These are phyloP conservation scores for Plasmodiophora brassicae DNA, from an alignment of 208 protist genomes.

Conservation along the genomic window DNA sequence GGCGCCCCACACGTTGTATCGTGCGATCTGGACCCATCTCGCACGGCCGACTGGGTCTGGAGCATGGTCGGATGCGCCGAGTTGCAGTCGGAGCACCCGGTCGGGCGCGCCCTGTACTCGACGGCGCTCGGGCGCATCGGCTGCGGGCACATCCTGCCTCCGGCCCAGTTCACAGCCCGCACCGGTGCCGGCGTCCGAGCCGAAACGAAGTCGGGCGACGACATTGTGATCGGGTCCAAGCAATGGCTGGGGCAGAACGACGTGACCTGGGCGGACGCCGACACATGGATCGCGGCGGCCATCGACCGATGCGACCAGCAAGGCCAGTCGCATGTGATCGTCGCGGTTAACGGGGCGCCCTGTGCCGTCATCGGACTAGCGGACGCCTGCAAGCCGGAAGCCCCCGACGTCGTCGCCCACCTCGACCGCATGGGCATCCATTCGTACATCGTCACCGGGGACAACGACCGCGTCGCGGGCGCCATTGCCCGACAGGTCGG, in stretches of 20 bases:
- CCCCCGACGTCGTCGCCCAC: background rate
- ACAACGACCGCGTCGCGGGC: slow-evolving; percentile 35
- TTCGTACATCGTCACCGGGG: slow-evolving; percentile 36
- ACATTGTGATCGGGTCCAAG: background rate
- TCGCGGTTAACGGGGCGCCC: slow-evolving; percentile 18
- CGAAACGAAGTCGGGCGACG: background rate
- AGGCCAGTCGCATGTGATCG: too few species aligned
- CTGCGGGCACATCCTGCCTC: too few species aligned
- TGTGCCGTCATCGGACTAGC: slow-evolving; percentile 20
- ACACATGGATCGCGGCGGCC: too few species aligned
- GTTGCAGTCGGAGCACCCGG: slow-evolving; percentile 30
- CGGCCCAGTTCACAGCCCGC: background rate
- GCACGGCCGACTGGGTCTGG: background rate
- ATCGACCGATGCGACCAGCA: too few species aligned
- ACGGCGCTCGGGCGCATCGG: too few species aligned
- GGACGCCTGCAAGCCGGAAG: slow-evolving; percentile 47
- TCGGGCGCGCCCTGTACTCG: slow-evolving; percentile 32
- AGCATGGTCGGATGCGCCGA: slow-evolving; percentile 17
- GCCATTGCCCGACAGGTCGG: background rate
- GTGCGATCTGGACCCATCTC: background rate
- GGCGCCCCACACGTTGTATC: slow-evolving; percentile 38
- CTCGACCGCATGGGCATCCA: background rate
- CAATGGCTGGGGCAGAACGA: too few species aligned
- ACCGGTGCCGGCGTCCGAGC: background rate
- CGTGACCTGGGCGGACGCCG: too few species aligned